Conservation (phyloP, 495 filamentous ascomycete species). For the Chlorociboria aeruginascens region DNA sequence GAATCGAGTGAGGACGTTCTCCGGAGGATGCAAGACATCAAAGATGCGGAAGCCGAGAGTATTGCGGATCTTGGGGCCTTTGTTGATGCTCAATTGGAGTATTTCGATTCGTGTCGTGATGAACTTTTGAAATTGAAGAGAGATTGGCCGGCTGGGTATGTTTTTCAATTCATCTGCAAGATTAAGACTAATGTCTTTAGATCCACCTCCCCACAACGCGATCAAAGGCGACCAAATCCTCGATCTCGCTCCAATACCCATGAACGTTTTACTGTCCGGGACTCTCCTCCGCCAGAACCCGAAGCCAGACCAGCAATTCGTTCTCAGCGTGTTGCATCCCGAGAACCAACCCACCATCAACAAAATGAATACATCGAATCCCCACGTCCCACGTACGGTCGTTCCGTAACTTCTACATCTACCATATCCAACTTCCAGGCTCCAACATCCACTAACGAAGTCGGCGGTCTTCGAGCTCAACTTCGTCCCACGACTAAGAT, state of each 20-base stretch:
- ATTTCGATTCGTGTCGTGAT: conserved; percentile 82
- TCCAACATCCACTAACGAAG: conserved; percentile 12
- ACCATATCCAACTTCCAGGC: conserved; percentile 16
- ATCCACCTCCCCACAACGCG: conserved; percentile 11
- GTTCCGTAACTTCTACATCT: neutral
- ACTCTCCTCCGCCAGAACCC: conserved; percentile 22
- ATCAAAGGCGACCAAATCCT: conserved; percentile 20
- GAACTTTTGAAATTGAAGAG: conserved; percentile 39
- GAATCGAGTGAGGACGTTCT: conserved; percentile 89
- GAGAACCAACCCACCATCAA: neutral
- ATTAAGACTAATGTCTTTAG: conserved; percentile 8
- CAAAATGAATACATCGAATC: conserved; percentile 13
- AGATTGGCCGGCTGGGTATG: conserved; percentile 30
- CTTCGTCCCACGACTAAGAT: conserved; percentile 16
- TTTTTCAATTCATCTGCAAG: neutral
- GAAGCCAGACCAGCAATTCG: conserved; percentile 51
- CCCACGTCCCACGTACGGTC: conserved; percentile 12
- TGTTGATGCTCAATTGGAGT: conserved; percentile 81
- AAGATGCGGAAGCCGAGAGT: conserved; percentile 78
- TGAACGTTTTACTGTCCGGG: conserved; percentile 30
- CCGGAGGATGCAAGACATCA: conserved; percentile 92
- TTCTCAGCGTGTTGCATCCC: conserved; percentile 24
- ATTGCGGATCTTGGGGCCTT: conserved; percentile 71
- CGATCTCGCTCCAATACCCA: conserved; percentile 36
- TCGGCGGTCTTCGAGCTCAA: conserved; percentile 8